Percentiles rank a stretch among this genome's conserved stretches.
Conservation (phyloP, 176 grass and related monocot genomes). For the Panicum miliaceum region DNA sequence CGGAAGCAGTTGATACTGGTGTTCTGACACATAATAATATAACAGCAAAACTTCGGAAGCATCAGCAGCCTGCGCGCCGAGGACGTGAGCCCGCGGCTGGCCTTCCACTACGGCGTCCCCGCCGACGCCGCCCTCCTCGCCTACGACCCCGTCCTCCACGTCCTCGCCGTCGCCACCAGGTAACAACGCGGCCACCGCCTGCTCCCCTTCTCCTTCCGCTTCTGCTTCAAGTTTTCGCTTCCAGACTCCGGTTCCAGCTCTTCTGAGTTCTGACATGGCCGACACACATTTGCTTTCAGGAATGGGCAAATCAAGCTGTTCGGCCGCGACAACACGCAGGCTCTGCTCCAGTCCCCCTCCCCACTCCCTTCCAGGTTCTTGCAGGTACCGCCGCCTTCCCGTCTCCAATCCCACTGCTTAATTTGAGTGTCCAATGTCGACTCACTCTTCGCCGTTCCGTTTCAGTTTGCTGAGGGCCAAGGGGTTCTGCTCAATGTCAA, state of each 20-base stretch:
- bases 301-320: slow-evolving; percentile 93
- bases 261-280: not conserved
- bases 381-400: slow-evolving; percentile 41
- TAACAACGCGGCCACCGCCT: not conserved
- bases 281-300: slow-evolving; percentile 46
- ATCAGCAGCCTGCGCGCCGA: slow-evolving; percentile 60
- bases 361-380: slow-evolving; percentile 64
- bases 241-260: too few species aligned
- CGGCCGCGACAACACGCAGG: slow-evolving; percentile 92
- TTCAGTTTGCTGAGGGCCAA: slow-evolving; percentile 86
- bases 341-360: slow-evolving; percentile 69
- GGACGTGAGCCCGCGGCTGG: slow-evolving; percentile 76
- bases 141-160: slow-evolving; percentile 71
- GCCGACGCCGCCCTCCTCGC: slow-evolving; percentile 63
- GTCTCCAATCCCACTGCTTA: not conserved
- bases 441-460: slow-evolving; percentile 15
- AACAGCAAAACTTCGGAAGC: slow-evolving; percentile 6
- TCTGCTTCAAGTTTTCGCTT: not conserved
- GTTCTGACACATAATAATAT: not conserved
- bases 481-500: slow-evolving; percentile 80
- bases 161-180: slow-evolving; percentile 82
- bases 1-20: not conserved
- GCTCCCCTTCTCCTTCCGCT: not conserved
- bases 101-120: slow-evolving; percentile 91
- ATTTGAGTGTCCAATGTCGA: not conserved